Conservation (phyloP, 805 yeast species). For the Starmerella cellae region DNA sequence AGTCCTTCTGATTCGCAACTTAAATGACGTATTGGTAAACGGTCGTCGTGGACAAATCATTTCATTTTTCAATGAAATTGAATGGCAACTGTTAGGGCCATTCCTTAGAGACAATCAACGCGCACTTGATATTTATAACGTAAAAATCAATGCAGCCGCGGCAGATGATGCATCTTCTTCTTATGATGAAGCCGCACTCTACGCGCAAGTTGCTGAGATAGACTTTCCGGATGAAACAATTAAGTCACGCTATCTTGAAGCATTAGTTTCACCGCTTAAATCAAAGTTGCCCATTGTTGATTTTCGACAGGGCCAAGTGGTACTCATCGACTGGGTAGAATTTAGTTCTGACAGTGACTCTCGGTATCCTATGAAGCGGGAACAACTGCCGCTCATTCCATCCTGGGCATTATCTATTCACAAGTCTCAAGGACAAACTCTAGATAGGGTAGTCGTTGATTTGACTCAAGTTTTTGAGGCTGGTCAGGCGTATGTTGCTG, state of each 20-base stretch:
- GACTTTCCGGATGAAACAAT: conserved; percentile 9
- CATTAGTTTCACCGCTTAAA: conserved; percentile 7
- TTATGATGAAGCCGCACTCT: conserved; percentile 1
- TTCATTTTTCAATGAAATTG: conserved; percentile 32
- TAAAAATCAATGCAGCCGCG: conserved; percentile 6
- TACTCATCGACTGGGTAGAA: conserved; percentile 13
- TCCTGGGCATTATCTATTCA: conserved; percentile 96
- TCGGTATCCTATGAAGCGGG: conserved; percentile 41
- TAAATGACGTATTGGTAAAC: conserved; percentile 59
- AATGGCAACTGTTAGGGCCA: conserved; percentile 10
- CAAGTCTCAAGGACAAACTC: conserved; percentile 88
- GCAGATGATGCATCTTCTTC: background rate
- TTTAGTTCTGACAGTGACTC: conserved; percentile 14
- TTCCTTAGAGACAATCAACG: conserved; percentile 4
- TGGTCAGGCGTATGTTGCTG: conserved; percentile 94
- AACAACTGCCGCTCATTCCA: conserved; percentile 69
- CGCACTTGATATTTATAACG: conserved; percentile 17
- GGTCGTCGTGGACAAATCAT: conserved; percentile 74
- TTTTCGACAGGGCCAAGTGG: conserved; percentile 14
- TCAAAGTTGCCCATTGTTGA: conserved; percentile 18
- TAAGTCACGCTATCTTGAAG: background rate
- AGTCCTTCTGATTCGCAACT: conserved; percentile 75
- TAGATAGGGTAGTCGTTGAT: conserved; percentile 65
- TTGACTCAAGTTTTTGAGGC: conserved; percentile 64
- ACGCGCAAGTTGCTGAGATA: conserved; percentile 8